phyloP scores from a whole-genome alignment of 2,329 filamentous ascomycete genomes.

The Penicillium hesseltinei region DNA sequence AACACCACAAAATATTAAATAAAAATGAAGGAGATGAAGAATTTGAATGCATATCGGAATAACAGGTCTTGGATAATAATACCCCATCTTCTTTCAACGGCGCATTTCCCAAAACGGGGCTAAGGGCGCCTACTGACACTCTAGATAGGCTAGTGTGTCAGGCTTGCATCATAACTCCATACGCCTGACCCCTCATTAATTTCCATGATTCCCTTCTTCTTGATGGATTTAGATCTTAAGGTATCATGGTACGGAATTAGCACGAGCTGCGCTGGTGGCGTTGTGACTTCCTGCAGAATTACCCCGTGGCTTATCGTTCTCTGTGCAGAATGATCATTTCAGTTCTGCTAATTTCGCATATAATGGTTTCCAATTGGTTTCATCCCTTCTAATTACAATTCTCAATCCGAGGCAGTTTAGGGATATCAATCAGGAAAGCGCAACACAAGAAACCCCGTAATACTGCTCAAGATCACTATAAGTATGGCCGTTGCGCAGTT shows the following conservation, averaged over 20 bases:
- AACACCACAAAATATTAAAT: accelerated
- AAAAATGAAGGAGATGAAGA: too few species aligned
- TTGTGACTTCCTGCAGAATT: neutral
- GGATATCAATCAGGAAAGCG: neutral
- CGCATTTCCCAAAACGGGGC: neutral
- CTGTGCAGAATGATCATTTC: neutral
- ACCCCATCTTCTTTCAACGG: too few species aligned
- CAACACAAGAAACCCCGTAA: too few species aligned
- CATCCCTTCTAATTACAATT: neutral
- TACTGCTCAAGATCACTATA: neutral
- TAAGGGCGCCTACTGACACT: constrained; percentile 5
- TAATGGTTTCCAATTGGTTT: neutral
- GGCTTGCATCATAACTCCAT: neutral
- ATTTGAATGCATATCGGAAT: neutral
- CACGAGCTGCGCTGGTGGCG: constrained; percentile 1
- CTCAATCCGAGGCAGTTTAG: too few species aligned
- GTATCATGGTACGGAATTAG: neutral
- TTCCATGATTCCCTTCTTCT: neutral
- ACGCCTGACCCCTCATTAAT: neutral
- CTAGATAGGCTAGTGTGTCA: neutral
- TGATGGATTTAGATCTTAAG: neutral
- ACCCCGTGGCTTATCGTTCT: neutral
- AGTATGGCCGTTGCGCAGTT: neutral
- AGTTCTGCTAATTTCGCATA: neutral
- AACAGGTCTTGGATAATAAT: neutral